These are phyloP conservation scores for Discostella stelligeroides DNA, from an alignment of 108 stramenopile species.

Conservation along the genomic window DNA sequence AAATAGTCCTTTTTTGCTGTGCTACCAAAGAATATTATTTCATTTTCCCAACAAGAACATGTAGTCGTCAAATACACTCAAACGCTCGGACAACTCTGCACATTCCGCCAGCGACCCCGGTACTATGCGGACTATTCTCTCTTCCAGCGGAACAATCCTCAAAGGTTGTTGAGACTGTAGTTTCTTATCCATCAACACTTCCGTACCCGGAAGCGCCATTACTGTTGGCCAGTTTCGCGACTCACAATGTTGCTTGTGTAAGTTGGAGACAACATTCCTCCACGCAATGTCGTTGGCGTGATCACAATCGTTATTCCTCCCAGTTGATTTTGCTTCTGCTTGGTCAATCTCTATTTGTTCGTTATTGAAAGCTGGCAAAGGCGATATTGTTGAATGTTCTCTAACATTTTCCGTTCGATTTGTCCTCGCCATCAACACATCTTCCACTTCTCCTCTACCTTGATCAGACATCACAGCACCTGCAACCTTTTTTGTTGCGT, in stretches of 20 bases:
- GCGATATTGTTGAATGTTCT: neutral
- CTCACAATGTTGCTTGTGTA: neutral
- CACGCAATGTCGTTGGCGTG: too few relatives aligned
- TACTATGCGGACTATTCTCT: neutral
- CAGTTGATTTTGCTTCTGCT: too few relatives aligned
- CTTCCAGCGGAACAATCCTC: constrained; percentile 9
- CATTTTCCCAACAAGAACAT: neutral
- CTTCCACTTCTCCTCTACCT: neutral
- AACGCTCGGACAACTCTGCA: neutral
- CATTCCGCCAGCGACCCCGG: constrained; percentile 8
- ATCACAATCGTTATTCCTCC: too few relatives aligned
- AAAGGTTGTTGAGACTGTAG: neutral
- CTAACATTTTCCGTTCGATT: too few relatives aligned
- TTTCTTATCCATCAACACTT: neutral
- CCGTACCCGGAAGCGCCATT: constrained; percentile 4
- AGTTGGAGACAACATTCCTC: neutral
- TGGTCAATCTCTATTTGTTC: neutral
- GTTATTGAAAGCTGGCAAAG: neutral
- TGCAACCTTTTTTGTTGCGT: neutral
- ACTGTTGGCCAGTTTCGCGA: neutral
- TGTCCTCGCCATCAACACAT: too few relatives aligned
- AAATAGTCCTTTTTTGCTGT: too few relatives aligned
- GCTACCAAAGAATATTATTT: too few relatives aligned
- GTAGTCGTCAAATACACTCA: constrained; percentile 8
- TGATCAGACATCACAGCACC: neutral